Base-by-base conservation (phyloP, 106 monocot species). In the Dioscorea zingiberensis region DNA sequence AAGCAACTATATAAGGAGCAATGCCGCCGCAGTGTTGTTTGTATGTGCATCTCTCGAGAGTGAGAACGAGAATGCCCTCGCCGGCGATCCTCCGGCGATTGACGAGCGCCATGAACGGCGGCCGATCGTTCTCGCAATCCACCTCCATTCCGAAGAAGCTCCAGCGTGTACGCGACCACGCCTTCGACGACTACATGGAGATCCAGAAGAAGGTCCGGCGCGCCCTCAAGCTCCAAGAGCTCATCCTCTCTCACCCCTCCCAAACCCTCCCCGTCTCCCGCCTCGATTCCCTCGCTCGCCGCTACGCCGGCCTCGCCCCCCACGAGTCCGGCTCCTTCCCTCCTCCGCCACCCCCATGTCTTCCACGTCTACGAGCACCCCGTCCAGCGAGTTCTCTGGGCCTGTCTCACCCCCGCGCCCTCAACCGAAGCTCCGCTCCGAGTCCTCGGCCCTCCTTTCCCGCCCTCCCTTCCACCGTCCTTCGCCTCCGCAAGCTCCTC, bases 321-420 rank as follows among this genome's bases (percentile, higher is more conserved):
- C 55, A 74, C 68, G 88, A 86, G 59, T 72, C 80, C 47, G 78
- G 76, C 27, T 67, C 79, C 66, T 92, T 93, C 89, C n/a, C 88
- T 98, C 80, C 88, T 98, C 78, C 75, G 74, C 55, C 89, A 92
- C 76, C 89, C 97, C 24, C 88, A 98, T 81, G 83, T 70, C 55
- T 92, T 98, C 84, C 92, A 92, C 76, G 56, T 92, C 73, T 92
- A 81, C 71, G 86, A 89, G 53, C 97, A 98, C 82, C 92, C 97
- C 69, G 86, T 98, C 44, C 97, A 86, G 70, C 88, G 97, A 78
- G 51, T 86, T 25, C 92, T 98, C 67, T 86, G 83, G 81, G 74
- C 64, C 70, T 86, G 92, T 55, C 81, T 93, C 68, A 86, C 68
- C 97, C 88, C 17, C 81, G 76, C 47, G 78, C 84, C 64, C 48